Evolutionary conservation across 2,329 filamentous ascomycete genomes (phyloP), one percentile per base, ranked within the genome.

Genomic region (Xylaria sp.): DNA sequence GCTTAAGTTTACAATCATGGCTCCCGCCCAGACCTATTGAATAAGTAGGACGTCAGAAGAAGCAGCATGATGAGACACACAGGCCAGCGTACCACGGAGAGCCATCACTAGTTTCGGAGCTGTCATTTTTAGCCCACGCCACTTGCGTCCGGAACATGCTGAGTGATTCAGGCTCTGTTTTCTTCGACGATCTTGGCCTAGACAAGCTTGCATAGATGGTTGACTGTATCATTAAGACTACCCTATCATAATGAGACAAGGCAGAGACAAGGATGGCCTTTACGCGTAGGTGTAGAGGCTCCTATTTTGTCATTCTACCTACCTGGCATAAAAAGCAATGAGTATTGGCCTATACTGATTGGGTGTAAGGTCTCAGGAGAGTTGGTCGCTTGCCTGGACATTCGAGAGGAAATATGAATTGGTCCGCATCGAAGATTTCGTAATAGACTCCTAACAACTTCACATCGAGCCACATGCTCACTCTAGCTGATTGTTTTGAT

Each of bases 251-350:
- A 36, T 59, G 34, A 68, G 32, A 65, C 65, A 3, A 6, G 27
- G 2, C 24, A 60, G 50, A 65, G 47, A 61, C 65, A 65, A 56
- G 30, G 12, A 45, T 50, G 24, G 11, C 11, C 47, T 50, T 45
- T 63, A 56, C 34, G 21, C 57, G 36, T 19, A 14, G 19, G 32
- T 39, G 47, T 34, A 3, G 53, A 55, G 19, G 32, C 21, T 55
- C 47, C 11, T 9, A 34, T 39, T 42, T 21, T 61, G 42, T 51
- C 45, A 59, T 59, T 39, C 21, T 17, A 39, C 47, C 21, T 17
- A 39, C 4, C 42, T 14, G 61, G 32, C 45, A 19, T 50, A 60
- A 63, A 67, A 69, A 69, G 68, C 64, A 69, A 67, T 8, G 9
- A 50, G 63, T 42, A 47, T 55, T 56, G 59, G 12, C 47, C 39